Evolutionary conservation across 2,329 filamentous ascomycete species (phyloP), one percentile per base, ranked within the genome.

Genomic region (Ceratocystis eucalypticola): DNA sequence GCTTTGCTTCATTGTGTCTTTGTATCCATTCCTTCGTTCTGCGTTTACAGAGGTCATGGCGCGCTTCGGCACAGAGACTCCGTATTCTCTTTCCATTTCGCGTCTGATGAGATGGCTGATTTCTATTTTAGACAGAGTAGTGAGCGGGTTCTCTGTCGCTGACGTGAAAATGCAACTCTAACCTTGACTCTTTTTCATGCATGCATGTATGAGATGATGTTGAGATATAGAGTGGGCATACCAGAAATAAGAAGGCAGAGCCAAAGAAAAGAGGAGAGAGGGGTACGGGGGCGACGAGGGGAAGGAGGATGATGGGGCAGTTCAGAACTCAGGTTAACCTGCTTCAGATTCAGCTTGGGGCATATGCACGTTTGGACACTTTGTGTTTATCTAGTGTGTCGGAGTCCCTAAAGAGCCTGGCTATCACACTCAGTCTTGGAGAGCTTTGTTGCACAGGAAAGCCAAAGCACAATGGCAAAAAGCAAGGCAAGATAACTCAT

Each of bases 311-410:
- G 33, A 30, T 28, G 55, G 28, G 53, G 12, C 5, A 37, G 28
- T 59, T 59, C 30, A 37, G 55, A 37, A 8, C 53, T 37, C 53
- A 33, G 28, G 53, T 59, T 59, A 59, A 59, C 15, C 55, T 59
- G 55, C 55, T 59, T 59, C 55, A 59, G 55, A 59, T 59, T 59
- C 55, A 59, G 28, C 55, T 59, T 59, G 55, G 55, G 55, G 55
- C 55, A 59, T 59, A 59, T 59, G 55, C 55, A 59, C 28, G 55
- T 59, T 59, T 59, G 55, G 55, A 59, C 55, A 59, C 37, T 59
- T 37, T 59, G 28, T 20, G 28, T n/a, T 20, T n/a, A 37, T 59
- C 37, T 41, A 4, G 37, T 41, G 37, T n/a, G 25, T 59, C 55
- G 25, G 55, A 28, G 55, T 59, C 33, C n/a, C 15, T 37, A 17